Conservation (phyloP, 192 early-diverging fungal species). For the Linderina pennispora region DNA sequence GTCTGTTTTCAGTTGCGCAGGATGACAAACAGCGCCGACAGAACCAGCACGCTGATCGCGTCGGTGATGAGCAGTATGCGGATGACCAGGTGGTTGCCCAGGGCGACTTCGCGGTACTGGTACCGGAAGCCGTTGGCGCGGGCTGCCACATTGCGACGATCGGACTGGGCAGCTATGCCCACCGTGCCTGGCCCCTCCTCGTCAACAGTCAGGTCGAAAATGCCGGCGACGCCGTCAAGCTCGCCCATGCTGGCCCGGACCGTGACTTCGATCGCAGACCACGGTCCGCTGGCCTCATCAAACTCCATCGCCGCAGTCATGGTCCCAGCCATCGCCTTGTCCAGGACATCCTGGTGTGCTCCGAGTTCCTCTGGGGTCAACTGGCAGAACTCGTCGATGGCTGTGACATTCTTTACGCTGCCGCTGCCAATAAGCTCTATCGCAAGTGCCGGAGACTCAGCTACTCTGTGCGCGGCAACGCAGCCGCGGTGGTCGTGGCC, state of each 20-base stretch:
- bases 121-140: constrained; percentile 21
- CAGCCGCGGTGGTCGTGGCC: constrained; percentile 65
- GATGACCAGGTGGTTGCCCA: constrained; percentile 43
- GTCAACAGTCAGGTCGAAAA: constrained; percentile 47
- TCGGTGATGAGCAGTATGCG: constrained; percentile 41
- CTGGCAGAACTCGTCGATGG: constrained; percentile 16
- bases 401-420: constrained; percentile 1
- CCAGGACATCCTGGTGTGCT: constrained; percentile 10
- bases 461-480: constrained; percentile 35
- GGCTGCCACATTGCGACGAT: constrained; percentile 5
- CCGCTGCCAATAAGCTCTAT: constrained; percentile 6
- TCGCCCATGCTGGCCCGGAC: constrained; percentile 60
- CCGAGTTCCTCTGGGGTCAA: constrained; percentile 25
- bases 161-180: neutral
- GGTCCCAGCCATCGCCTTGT: constrained; percentile 2
- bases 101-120: constrained; percentile 44
- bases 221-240: constrained; percentile 52
- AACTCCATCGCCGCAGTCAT: no score
- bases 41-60: constrained; percentile 7
- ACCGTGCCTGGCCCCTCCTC: neutral
- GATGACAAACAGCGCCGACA: constrained; percentile 17
- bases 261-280: constrained; percentile 49
- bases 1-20: no score
- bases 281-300: neutral
- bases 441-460: neutral